Evolutionary conservation across 1,139 yeast species (phyloP).

Genomic region (Sugiyamaella pinicola): DNA sequence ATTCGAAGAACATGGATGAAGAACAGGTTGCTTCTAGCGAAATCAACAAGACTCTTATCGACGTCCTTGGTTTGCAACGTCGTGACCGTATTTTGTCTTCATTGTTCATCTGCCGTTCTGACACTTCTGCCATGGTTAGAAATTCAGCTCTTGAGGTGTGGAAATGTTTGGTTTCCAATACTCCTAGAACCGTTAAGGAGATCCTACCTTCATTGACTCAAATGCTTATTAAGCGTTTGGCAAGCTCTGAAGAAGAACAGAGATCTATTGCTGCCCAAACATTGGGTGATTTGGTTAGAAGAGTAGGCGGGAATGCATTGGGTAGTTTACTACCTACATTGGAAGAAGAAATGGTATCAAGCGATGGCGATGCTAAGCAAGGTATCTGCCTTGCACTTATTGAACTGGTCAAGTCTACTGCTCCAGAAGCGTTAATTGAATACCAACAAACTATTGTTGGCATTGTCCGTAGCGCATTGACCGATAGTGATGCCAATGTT

Average conservation of each 20-base stretch:
- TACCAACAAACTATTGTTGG: conserved; percentile 71
- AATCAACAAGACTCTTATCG: conserved; percentile 68
- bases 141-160: conserved; percentile 93
- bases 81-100: conserved; percentile 84
- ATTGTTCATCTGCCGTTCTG: conserved; percentile 90
- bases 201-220: conserved; percentile 82
- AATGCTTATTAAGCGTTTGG: conserved; percentile 78
- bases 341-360: conserved; percentile 61
- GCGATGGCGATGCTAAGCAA: conserved; percentile 81
- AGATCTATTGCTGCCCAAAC: conserved; percentile 92
- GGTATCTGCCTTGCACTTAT: conserved; percentile 94
- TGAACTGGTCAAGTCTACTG: conserved; percentile 79
- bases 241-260: conserved; percentile 75
- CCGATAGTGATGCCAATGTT: conserved; percentile 71
- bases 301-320: conserved; percentile 90
- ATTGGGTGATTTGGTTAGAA: conserved; percentile 90
- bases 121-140: conserved; percentile 83
- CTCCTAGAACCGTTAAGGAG: conserved; percentile 95
- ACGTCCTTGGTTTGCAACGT: conserved; percentile 82
- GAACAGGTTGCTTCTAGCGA: conserved; percentile 59
- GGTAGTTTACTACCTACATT: conserved; percentile 84
- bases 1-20: conserved; percentile 57
- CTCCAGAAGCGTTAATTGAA: conserved; percentile 59
- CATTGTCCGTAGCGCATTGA: conserved; percentile 76
- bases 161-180: conserved; percentile 94